phyloP scores from a whole-genome alignment of 2,329 filamentous ascomycete species.

The Arthrobotrys sinensis region DNA sequence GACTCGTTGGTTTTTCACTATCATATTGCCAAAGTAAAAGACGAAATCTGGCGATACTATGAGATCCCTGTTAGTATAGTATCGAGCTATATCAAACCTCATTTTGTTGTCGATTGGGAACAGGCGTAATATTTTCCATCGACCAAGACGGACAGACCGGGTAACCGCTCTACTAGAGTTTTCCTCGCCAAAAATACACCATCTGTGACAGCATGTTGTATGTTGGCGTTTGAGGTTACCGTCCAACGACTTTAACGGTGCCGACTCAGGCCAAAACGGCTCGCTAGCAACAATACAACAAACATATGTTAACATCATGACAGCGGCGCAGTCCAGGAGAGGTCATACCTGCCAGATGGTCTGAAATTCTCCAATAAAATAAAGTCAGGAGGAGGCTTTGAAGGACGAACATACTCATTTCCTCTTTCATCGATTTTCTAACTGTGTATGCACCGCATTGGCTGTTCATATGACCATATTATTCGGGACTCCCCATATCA shows the following conservation, averaged over 20 bases:
- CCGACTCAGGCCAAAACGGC: neutral
- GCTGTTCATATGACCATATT: neutral
- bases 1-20: too few relatives aligned
- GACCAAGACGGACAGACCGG: neutral
- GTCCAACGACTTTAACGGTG: neutral
- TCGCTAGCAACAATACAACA: neutral
- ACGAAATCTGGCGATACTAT: too few relatives aligned
- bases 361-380: slow-evolving; percentile 5
- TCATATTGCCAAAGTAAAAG: too few relatives aligned
- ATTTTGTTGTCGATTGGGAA: too few relatives aligned
- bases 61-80: too few relatives aligned
- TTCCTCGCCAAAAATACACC: neutral
- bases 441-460: neutral
- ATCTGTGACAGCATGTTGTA: neutral
- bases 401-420: neutral
- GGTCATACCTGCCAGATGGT: slow-evolving; percentile 18
- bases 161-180: neutral
- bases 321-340: slow-evolving; percentile 1
- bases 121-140: too few relatives aligned
- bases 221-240: slow-evolving; percentile 7
- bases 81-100: too few relatives aligned
- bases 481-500: neutral
- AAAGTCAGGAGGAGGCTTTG: neutral
- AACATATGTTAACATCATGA: neutral
- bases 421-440: slow-evolving; percentile 6